Base-by-base conservation (phyloP, 306 rosid genomes). In the Acacia melanoxylon region DNA sequence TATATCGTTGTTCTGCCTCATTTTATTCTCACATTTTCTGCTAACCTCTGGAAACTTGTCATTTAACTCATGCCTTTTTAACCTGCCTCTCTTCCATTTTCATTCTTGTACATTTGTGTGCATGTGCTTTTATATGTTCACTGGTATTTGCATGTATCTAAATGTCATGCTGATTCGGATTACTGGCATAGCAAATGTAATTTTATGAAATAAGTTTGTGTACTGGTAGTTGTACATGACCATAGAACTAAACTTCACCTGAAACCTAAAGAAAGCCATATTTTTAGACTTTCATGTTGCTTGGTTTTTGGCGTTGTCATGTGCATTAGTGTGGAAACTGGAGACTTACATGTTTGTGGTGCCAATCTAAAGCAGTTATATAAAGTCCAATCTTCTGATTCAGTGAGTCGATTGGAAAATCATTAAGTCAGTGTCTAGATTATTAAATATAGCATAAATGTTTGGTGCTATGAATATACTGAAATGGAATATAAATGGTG, bases 21-120 rank as follows among this genome's bases (percentile, higher is more conserved):
- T 77, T 81, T 61, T 41, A 24, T 48, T 80, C 59, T 59, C 37
- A 10, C 40, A 22, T 79, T 41, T 70, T 56, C 74, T 80, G 83
- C 58, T 80, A 74, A 68, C 62, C 31, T 27, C 75, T 73, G 31
- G 35, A 42, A 40, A 65, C 66, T 40, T 76, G 40, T 49, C 37
- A 31, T 37, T 29, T 31, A 45, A 79, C 42, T 33, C 46, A 3
- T 66, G 61, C 77, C 44, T 69, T 72, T 46, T 48, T 19, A 74
- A 8, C 45, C 79, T 76, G 12, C 56, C 54, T 67, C 44, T 52
- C 44, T 68, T 75, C 68, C 31, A 8, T 68, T 58, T 24, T 74
- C 52, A 56, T 61, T 54, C 68, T 62, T n/a, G 10, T 61, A 37
- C 13, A 40, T 63, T 42, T 63, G 13, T 27, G 35, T 17, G 74